Conservation (phyloP, 1,284 basidiomycete genomes). For the Malassezia japonica region DNA sequence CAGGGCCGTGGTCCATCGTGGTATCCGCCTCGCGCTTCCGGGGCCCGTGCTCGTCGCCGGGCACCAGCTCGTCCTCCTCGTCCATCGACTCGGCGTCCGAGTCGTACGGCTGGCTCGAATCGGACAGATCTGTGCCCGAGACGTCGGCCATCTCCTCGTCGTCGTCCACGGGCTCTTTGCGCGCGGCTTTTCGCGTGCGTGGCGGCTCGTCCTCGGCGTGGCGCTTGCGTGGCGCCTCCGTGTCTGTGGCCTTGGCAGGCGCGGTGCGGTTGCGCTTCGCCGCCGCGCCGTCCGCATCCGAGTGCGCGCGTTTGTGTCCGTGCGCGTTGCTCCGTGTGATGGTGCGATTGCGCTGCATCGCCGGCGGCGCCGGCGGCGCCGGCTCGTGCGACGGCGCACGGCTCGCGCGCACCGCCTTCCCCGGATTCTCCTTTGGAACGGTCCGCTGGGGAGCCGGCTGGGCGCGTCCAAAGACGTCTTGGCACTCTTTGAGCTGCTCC, state of each 20-base stretch:
- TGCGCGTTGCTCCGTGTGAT: neutral
- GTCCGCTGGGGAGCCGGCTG: neutral
- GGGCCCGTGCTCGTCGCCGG: neutral
- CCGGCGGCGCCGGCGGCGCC: neutral
- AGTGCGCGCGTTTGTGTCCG: neutral
- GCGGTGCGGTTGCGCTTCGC: neutral
- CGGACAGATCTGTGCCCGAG: neutral
- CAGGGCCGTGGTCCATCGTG: slow-evolving; percentile 29
- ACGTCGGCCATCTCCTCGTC: neutral
- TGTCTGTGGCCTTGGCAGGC: neutral
- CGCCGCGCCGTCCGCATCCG: neutral
- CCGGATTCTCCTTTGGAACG: neutral
- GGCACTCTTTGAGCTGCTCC: neutral
- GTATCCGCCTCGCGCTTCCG: slow-evolving; percentile 34
- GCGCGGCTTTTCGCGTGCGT: neutral
- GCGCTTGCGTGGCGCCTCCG: neutral
- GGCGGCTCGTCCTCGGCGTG: neutral
- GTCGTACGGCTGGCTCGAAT: neutral
- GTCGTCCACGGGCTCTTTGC: neutral
- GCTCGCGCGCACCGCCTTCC: too few relatives aligned
- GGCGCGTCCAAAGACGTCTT: slow-evolving; percentile 12
- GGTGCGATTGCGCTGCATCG: neutral
- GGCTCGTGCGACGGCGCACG: neutral
- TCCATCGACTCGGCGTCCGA: neutral
- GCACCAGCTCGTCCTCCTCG: neutral